phyloP scores from a whole-genome alignment of 2,329 filamentous ascomycete species.

The Fusarium nodosum region DNA sequence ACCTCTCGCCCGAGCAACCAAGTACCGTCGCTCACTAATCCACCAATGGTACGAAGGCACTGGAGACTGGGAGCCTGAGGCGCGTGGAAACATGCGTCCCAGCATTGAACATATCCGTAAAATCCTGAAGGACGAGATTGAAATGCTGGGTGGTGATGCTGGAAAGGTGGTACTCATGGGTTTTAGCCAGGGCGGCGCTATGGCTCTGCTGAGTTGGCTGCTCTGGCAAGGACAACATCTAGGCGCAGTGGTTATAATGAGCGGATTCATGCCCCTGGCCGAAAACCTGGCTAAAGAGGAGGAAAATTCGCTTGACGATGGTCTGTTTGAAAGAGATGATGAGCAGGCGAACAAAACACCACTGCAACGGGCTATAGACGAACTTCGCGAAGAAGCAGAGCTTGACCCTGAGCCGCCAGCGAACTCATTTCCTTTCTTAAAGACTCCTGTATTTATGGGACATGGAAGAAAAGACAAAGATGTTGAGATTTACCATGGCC shows the following conservation, averaged over 20 bases:
- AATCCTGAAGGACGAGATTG: slow-evolving; percentile 56
- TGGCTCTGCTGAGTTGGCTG: slow-evolving; percentile 58
- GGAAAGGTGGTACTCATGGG: slow-evolving; percentile 62
- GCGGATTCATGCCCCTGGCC: slow-evolving; percentile 62
- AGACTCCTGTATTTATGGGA: slow-evolving; percentile 61
- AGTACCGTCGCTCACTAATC: slow-evolving; percentile 53
- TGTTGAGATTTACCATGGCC: slow-evolving; percentile 56
- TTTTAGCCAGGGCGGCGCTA: slow-evolving; percentile 68
- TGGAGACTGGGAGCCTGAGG: slow-evolving; percentile 54
- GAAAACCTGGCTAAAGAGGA: slow-evolving; percentile 45
- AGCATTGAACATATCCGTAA: slow-evolving; percentile 57
- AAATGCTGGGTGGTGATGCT: slow-evolving; percentile 52
- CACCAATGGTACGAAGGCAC: slow-evolving; percentile 56
- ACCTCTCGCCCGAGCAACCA: slow-evolving; percentile 51
- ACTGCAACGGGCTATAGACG: slow-evolving; percentile 43
- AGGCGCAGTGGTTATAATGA: slow-evolving; percentile 59
- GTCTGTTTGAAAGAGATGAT: slow-evolving; percentile 39
- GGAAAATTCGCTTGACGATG: slow-evolving; percentile 17
- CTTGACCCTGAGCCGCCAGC: slow-evolving; percentile 19
- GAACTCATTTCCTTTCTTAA: slow-evolving; percentile 33
- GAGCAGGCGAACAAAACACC: slow-evolving; percentile 22
- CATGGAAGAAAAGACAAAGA: slow-evolving; percentile 61
- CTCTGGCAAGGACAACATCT: slow-evolving; percentile 59
- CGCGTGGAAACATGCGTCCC: slow-evolving; percentile 56
- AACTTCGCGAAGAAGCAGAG: slow-evolving; percentile 50